Evolutionary conservation across 2,329 filamentous ascomycete species (phyloP), one percentile per base, ranked within the genome.

Genomic region (Arthrobotrys entomopaga): DNA sequence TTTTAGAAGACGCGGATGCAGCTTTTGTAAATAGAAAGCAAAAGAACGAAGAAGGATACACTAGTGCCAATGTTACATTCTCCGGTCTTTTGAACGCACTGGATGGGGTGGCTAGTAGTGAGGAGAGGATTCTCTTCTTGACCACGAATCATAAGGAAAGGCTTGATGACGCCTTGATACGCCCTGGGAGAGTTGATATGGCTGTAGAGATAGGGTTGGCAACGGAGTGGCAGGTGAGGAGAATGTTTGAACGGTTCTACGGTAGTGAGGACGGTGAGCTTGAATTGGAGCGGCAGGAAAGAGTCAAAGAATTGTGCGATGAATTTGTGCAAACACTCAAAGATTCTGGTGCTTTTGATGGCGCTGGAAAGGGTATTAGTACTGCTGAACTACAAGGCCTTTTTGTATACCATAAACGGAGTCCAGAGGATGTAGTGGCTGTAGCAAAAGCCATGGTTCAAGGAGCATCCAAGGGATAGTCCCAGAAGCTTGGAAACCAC

Each of bases 171-270:
- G 95, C 95, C 2, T 83, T 99, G 48, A 92, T 98, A 54, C 87
- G 95, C 22, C 95, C 95, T 0, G 95, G 95, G 0, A 87, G 95
- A 56, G 93, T 99, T 0, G 95, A 99, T 81, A 91, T 98, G 90
- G 95, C 92, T 77, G 87, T 96, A 2, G 88, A 92, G 64, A 90
- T 99, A 56, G 94, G 93, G 42, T 91, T 97, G 81, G 93, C 94
- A 34, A 94, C 91, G 1, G 86, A 88, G 70, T 90, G 91, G 81
- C 95, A 98, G 82, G 93, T 96, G 16, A 87, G 84, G 13, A 86
- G 90, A 81, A 91, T 99, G 83, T 99, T 94, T 93, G 90, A 96
- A 81, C 88, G 95, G 19, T 99, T 98, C 83, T 99, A 98, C 80
- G 90, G 91, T 16, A 64, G 60, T 40, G 65, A 59, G n/a, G 29